Percentiles rank a stretch among this genome's conserved stretches.
Conservation (phyloP, 108 stramenopile genomes). For the Chaetoceros muelleri region DNA sequence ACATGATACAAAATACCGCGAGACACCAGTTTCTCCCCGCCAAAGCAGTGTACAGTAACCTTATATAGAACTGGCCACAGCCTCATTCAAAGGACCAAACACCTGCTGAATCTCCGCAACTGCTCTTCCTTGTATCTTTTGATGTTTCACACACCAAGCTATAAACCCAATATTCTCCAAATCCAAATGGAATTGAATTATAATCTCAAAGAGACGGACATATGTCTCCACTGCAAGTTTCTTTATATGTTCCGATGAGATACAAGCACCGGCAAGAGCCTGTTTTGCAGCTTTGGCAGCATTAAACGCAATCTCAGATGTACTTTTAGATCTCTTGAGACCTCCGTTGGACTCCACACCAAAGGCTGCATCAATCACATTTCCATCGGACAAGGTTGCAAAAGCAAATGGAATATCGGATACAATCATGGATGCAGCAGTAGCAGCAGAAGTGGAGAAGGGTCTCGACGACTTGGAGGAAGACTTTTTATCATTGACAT, state of each 20-base stretch:
- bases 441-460: background rate
- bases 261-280: constrained; percentile 17
- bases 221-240: constrained; percentile 30
- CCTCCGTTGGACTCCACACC: constrained; percentile 15
- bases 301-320: constrained; percentile 5
- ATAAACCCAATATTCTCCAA: constrained; percentile 8
- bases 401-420: constrained; percentile 18
- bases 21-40: no score
- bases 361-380: constrained; percentile 52
- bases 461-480: background rate
- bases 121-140: background rate
- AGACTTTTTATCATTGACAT: no score
- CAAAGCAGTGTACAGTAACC: no score
- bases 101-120: background rate
- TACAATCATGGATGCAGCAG: background rate
- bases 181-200: constrained; percentile 16
- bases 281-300: constrained; percentile 17
- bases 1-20: no score
- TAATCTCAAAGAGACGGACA: constrained; percentile 16
- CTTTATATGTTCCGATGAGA: constrained; percentile 17
- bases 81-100: background rate
- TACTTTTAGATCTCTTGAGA: constrained; percentile 9
- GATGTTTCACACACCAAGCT: background rate
- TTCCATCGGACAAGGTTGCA: constrained; percentile 42
- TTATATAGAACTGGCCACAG: background rate